A percentile compares a stretch with the other conserved stretches of the same genome.
Evolutionary conservation across 1,284 basidiomycete genomes (phyloP).

Genomic region (Thecaphora frezii): DNA sequence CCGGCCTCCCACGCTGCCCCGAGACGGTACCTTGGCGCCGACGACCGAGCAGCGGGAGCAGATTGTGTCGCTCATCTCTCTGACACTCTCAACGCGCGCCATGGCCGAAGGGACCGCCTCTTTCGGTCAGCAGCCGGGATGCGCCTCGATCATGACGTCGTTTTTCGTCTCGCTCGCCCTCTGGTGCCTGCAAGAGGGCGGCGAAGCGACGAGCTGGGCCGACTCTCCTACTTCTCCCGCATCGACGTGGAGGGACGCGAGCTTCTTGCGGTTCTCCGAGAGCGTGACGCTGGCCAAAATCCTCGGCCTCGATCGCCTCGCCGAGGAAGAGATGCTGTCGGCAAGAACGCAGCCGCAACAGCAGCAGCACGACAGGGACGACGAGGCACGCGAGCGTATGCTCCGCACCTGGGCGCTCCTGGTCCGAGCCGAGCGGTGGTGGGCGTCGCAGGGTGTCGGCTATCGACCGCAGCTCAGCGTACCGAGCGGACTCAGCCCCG

Average conservation of each 20-base stretch:
- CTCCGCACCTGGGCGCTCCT: constrained; percentile 25
- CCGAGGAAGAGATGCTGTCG: not conserved
- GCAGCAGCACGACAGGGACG: constrained; percentile 3
- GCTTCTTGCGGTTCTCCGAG: constrained; percentile 32
- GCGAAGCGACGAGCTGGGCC: not conserved
- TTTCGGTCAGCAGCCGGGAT: constrained; percentile 26
- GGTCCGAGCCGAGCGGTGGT: constrained; percentile 38
- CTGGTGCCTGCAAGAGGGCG: constrained; percentile 18
- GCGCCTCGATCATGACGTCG: constrained; percentile 22
- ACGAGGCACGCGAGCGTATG: constrained; percentile 7
- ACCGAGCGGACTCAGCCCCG: not conserved
- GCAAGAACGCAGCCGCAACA: not conserved
- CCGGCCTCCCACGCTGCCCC: not conserved
- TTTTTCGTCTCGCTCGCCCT: constrained; percentile 37
- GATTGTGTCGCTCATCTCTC: not conserved
- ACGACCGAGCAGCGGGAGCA: not conserved
- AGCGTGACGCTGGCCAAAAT: constrained; percentile 42
- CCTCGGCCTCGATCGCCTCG: constrained; percentile 21
- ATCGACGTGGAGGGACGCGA: constrained; percentile 22
- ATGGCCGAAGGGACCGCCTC: constrained; percentile 4
- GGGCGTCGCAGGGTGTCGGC: constrained; percentile 10
- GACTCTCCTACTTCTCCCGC: constrained; percentile 1
- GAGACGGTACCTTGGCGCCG: too few relatives aligned
- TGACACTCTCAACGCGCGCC: not conserved
- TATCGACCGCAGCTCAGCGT: constrained; percentile 23